phyloP scores from a whole-genome alignment of 2,329 filamentous ascomycete genomes.

The Canariomyces notabilis region DNA sequence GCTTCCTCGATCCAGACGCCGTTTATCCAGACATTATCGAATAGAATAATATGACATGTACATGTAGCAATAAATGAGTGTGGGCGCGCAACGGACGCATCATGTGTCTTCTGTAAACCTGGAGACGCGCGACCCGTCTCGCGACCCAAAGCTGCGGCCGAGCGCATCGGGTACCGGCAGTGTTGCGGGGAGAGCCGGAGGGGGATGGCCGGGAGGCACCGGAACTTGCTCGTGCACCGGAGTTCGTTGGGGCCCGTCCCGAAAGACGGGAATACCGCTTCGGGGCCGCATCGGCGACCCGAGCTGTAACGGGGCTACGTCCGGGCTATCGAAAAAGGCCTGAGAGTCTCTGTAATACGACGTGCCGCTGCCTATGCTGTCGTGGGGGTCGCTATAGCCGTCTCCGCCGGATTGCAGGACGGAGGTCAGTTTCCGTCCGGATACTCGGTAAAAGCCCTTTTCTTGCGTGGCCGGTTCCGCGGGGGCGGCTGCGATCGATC shows the following conservation, averaged over 20 bases:
- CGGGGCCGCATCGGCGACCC: constrained; percentile 56
- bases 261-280: constrained; percentile 56
- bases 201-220: constrained; percentile 35
- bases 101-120: constrained; percentile 25
- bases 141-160: constrained; percentile 20
- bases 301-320: constrained; percentile 40
- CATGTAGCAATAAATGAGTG: constrained; percentile 9
- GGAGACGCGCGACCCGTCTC: constrained; percentile 22
- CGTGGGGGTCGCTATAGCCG: constrained; percentile 50
- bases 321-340: constrained; percentile 34
- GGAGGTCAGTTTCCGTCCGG: constrained; percentile 59
- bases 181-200: constrained; percentile 27
- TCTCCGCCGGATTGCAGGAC: constrained; percentile 59
- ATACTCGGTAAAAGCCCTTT: constrained; percentile 59
- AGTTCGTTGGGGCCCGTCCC: constrained; percentile 61
- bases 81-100: not conserved
- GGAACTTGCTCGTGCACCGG: constrained; percentile 53
- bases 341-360: constrained; percentile 52
- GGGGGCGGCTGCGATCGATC: constrained; percentile 14
- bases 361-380: constrained; percentile 41
- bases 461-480: constrained; percentile 35
- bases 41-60: constrained; percentile 18
- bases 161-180: constrained; percentile 24
- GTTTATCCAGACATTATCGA: constrained; percentile 26
- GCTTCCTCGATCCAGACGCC: constrained; percentile 12